phyloP scores from a whole-genome alignment of 306 rosid species.

The Cucurbita maxima region DNA sequence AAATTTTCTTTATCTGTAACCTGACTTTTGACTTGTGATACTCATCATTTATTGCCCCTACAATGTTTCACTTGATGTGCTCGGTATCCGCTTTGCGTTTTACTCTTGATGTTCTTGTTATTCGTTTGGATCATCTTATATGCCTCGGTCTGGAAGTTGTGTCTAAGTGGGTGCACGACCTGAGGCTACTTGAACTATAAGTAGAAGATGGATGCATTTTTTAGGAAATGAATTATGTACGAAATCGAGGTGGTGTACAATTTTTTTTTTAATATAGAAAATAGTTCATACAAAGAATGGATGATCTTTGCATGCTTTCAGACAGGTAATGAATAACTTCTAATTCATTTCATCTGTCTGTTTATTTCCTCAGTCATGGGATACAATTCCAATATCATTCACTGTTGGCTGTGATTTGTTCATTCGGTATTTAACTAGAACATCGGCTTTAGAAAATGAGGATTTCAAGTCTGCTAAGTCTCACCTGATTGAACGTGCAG shows the following conservation, averaged over 20 bases:
- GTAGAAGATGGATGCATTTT: no score
- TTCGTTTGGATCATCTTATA: no score
- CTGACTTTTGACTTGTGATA: no score
- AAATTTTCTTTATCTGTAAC: no score
- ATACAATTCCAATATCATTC: constrained; percentile 74
- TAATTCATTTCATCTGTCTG: not conserved
- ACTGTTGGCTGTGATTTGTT: constrained; percentile 91
- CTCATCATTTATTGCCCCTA: no score
- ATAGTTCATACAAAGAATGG: not conserved
- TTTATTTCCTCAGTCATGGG: constrained; percentile 50
- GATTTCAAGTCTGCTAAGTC: constrained; percentile 74
- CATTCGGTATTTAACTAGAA: constrained; percentile 75
- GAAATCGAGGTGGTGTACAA: not conserved
- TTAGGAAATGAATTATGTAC: no score
- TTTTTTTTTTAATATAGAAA: not conserved
- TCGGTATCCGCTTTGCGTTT: no score
- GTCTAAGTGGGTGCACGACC: no score
- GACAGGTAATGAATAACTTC: not conserved
- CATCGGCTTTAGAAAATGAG: constrained; percentile 84
- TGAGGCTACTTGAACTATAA: no score
- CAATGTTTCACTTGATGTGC: no score
- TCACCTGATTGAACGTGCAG: constrained; percentile 95
- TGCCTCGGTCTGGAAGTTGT: no score
- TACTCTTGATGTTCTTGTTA: no score
- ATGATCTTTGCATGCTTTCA: not conserved